Conservation (phyloP, 768 basidiomycete species). For the Xerocomus potaroensis region DNA sequence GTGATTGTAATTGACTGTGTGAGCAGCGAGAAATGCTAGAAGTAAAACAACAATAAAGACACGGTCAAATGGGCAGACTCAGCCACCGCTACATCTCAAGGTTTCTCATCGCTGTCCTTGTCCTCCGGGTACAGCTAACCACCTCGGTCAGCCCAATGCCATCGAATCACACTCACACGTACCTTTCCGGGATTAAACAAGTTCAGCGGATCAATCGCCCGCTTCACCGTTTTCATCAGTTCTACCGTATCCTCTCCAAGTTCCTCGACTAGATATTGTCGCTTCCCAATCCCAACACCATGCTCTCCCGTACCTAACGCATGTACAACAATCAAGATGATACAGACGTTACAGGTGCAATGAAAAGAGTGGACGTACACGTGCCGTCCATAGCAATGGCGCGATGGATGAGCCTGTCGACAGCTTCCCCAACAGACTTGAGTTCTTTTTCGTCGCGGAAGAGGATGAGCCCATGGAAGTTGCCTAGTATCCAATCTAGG, state of each 20-base stretch:
- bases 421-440: slow-evolving; percentile 48
- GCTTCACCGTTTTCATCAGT: slow-evolving; percentile 84
- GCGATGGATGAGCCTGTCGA: slow-evolving; percentile 68
- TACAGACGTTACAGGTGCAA: background rate
- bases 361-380: slow-evolving; percentile 40
- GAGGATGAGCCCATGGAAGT: slow-evolving; percentile 47
- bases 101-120: background rate
- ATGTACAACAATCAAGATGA: background rate
- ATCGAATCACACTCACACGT: background rate
- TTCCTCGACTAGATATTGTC: slow-evolving; percentile 77
- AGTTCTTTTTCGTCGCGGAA: slow-evolving; percentile 60
- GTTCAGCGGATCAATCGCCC: slow-evolving; percentile 70
- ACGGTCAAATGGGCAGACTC: no score
- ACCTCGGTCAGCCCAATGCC: background rate
- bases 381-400: slow-evolving; percentile 74
- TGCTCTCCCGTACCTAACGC: slow-evolving; percentile 75
- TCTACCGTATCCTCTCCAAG: slow-evolving; percentile 78
- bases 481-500: slow-evolving; percentile 29
- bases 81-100: background rate
- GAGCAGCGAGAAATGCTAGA: no score
- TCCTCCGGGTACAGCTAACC: slow-evolving; percentile 19
- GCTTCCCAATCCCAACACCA: slow-evolving; percentile 85
- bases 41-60: no score
- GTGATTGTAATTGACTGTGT: no score
- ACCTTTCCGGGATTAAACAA: slow-evolving; percentile 86